Conservation (phyloP, 352 stramenopile genomes). For the Heterotrichella gracilis region DNA sequence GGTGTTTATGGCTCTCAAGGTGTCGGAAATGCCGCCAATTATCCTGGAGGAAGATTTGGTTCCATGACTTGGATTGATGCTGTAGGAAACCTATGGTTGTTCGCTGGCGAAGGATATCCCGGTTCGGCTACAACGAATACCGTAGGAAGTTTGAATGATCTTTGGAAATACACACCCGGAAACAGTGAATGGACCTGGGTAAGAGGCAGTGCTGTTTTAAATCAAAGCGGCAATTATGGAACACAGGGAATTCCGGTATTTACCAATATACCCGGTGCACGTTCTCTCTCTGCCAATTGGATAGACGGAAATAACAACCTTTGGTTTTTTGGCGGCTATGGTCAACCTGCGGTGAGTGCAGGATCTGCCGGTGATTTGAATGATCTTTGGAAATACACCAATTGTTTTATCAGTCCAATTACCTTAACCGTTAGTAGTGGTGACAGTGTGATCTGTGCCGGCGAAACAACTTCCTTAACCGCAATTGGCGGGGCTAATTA, state of each 20-base stretch:
- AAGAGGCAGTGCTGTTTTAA: not conserved
- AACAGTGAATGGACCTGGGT: not conserved
- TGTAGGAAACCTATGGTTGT: not conserved
- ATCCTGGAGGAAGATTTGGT: not conserved
- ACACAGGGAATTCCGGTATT: not conserved
- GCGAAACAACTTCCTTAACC: not conserved
- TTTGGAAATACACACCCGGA: not conserved
- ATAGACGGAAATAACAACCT: not conserved
- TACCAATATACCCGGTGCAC: not conserved
- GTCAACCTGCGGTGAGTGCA: not conserved
- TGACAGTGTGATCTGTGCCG: not conserved
- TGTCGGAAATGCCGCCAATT: not conserved
- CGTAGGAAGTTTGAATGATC: not conserved
- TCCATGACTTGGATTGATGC: not conserved
- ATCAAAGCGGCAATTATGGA: not conserved
- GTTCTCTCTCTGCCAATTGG: not conserved
- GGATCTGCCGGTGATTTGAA: not conserved
- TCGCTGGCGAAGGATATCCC: not conserved
- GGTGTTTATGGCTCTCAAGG: not conserved
- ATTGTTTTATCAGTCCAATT: constrained; percentile 7
- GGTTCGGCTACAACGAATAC: not conserved
- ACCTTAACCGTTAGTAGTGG: not conserved
- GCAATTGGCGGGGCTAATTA: not conserved
- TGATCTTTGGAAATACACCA: not conserved
- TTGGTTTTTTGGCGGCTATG: not conserved